A percentile compares a stretch with the other conserved stretches of the same genome.
Evolutionary conservation across 768 basidiomycete genomes (phyloP).

Genomic region (Boletus rubropictus): DNA sequence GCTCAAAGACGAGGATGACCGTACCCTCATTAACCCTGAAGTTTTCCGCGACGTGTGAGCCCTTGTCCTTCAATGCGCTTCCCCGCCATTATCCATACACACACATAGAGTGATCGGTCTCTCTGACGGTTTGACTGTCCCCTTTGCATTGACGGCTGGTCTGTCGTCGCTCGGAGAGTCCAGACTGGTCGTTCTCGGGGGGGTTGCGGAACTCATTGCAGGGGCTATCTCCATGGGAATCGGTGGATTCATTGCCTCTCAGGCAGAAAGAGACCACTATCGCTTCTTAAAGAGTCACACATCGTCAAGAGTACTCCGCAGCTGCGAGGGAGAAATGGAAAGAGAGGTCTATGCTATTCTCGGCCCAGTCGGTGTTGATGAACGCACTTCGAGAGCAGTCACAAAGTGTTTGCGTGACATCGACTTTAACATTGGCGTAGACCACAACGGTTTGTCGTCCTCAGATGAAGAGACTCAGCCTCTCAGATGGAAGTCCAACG

Average conservation of each 20-base stretch:
- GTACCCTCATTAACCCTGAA: constrained; percentile 81
- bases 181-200: constrained; percentile 88
- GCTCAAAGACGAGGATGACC: constrained; percentile 71
- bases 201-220: constrained; percentile 92
- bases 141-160: constrained; percentile 87
- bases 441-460: constrained; percentile 11
- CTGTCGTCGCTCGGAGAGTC: constrained; percentile 86
- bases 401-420: constrained; percentile 67
- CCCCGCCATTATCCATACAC: background rate
- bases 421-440: constrained; percentile 41
- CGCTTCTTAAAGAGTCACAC: constrained; percentile 74
- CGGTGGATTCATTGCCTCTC: constrained; percentile 94
- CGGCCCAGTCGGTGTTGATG: constrained; percentile 85
- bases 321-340: constrained; percentile 94
- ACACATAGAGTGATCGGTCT: constrained; percentile 74
- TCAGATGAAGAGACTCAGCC: constrained; percentile 52
- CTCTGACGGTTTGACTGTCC: constrained; percentile 85
- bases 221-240: constrained; percentile 98
- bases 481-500: constrained; percentile 65
- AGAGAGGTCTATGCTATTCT: constrained; percentile 87
- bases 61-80: background rate
- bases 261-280: constrained; percentile 94
- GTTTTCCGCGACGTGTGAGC: constrained; percentile 80
- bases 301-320: constrained; percentile 74
- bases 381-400: constrained; percentile 70